phyloP scores from a whole-genome alignment of 2,329 filamentous ascomycete genomes.

The Penicillium verrucosum region DNA sequence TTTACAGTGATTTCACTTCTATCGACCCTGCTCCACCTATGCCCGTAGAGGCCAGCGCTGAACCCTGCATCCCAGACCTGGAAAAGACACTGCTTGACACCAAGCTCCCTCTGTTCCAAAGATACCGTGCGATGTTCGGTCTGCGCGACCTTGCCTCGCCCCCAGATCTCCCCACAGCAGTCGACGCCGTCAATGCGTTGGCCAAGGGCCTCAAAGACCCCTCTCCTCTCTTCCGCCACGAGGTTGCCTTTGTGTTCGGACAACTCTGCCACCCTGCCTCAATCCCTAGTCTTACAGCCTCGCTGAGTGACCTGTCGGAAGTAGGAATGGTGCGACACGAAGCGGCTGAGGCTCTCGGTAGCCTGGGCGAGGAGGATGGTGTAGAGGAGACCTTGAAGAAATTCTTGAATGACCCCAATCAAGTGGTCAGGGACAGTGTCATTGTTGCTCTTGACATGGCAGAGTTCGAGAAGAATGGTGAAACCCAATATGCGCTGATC shows the following conservation, averaged over 20 bases:
- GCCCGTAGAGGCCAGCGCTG: constrained; percentile 58
- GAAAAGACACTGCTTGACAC: constrained; percentile 76
- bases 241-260: constrained; percentile 97
- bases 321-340: constrained; percentile 97
- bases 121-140: constrained; percentile 97
- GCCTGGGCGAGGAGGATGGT: constrained; percentile 86
- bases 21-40: constrained; percentile 92
- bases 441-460: constrained; percentile 97
- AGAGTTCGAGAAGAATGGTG: constrained; percentile 85
- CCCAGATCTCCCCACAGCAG: constrained; percentile 82
- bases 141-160: constrained; percentile 92
- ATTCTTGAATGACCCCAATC: constrained; percentile 86
- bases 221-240: constrained; percentile 92
- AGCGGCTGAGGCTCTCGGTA: constrained; percentile 92
- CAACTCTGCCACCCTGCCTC: constrained; percentile 96
- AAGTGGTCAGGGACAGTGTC: constrained; percentile 90
- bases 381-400: constrained; percentile 80
- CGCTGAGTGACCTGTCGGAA: constrained; percentile 75
- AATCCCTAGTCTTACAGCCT: constrained; percentile 78
- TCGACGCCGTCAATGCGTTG: constrained; percentile 80
- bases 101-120: constrained; percentile 74
- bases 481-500: constrained; percentile 88
- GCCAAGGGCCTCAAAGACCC: constrained; percentile 80
- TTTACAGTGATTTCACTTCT: constrained; percentile 80
- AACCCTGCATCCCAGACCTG: constrained; percentile 68